phyloP scores from a whole-genome alignment of 345 rosid species.

The Melaleuca quinquenervia region DNA sequence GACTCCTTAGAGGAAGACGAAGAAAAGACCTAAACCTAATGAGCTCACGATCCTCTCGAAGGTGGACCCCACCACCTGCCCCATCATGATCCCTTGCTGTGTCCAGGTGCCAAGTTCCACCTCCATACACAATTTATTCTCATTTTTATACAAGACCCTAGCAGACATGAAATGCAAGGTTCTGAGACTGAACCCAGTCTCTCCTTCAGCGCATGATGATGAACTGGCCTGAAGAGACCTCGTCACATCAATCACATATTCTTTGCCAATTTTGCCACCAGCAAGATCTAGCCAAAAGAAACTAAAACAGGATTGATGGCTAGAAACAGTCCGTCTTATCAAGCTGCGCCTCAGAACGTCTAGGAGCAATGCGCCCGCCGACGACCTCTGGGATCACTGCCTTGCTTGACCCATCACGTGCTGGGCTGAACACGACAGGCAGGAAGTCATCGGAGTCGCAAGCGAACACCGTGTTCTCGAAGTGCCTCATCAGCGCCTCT shows the following conservation, averaged over 20 bases:
- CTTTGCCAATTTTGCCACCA: background rate
- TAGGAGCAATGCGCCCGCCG: slow-evolving; percentile 10
- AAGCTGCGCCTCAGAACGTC: background rate
- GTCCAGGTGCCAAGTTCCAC: slow-evolving; percentile 33
- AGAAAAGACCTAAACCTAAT: background rate
- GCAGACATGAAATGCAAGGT: background rate
- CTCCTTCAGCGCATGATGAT: background rate
- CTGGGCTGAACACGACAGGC: slow-evolving; percentile 35
- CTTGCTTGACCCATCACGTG: slow-evolving; percentile 30
- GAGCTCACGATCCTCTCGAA: background rate
- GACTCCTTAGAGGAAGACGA: background rate
- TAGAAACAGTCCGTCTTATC: background rate
- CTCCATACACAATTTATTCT: background rate
- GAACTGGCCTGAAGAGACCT: background rate
- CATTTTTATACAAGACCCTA: background rate
- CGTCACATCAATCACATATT: background rate
- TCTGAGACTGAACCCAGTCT: background rate
- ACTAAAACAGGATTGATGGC: background rate
- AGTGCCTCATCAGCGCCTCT: slow-evolving; percentile 29
- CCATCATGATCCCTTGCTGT: background rate
- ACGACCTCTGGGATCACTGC: slow-evolving; percentile 6
- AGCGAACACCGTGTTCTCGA: slow-evolving; percentile 24
- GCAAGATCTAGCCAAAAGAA: background rate
- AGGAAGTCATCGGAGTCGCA: slow-evolving; percentile 23
- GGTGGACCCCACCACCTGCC: slow-evolving; percentile 36